Conservation (phyloP, 1,139 yeast species). For the Hansenula sp. region DNA sequence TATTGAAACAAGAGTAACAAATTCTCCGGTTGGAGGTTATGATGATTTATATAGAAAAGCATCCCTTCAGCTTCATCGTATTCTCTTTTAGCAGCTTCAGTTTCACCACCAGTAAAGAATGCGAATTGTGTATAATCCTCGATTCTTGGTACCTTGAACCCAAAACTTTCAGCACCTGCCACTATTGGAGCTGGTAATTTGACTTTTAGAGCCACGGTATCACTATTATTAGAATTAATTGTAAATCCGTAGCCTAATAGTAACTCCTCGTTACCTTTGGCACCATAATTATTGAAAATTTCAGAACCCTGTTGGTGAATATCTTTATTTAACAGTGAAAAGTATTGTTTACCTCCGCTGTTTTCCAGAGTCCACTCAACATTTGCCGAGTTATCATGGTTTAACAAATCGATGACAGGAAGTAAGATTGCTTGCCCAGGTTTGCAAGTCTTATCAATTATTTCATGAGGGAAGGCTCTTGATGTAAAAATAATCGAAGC, state of each 20-base stretch:
- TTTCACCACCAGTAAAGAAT: slow-evolving; percentile 20
- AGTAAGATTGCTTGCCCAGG: slow-evolving; percentile 57
- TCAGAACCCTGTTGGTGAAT: slow-evolving; percentile 37
- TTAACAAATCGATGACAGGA: slow-evolving; percentile 68
- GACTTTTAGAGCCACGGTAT: slow-evolving; percentile 56
- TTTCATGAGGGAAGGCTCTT: slow-evolving; percentile 63
- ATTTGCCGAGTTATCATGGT: slow-evolving; percentile 54
- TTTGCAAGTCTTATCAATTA: slow-evolving; percentile 27
- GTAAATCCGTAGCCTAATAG: slow-evolving; percentile 63
- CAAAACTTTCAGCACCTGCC: slow-evolving; percentile 14
- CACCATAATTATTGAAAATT: slow-evolving; percentile 79
- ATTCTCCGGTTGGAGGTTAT: slow-evolving; percentile 23
- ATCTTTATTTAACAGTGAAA: slow-evolving; percentile 15
- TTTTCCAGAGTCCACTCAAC: slow-evolving; percentile 51
- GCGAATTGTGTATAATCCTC: slow-evolving; percentile 36
- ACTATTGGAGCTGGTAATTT: slow-evolving; percentile 37
- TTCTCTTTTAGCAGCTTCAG: slow-evolving; percentile 6
- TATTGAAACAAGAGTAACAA: slow-evolving; percentile 28
- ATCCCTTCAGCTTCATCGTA: slow-evolving; percentile 14
- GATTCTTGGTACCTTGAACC: slow-evolving; percentile 23
- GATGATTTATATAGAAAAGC: slow-evolving; percentile 18
- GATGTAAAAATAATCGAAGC: slow-evolving; percentile 61
- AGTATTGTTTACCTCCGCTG: slow-evolving; percentile 8
- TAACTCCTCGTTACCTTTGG: slow-evolving; percentile 76
- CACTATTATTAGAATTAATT: slow-evolving; percentile 45